Percentiles rank a stretch among this genome's conserved stretches.
phyloP scores from a whole-genome alignment of 169 alveolate genomes.

The Eimeria brunetti region DNA sequence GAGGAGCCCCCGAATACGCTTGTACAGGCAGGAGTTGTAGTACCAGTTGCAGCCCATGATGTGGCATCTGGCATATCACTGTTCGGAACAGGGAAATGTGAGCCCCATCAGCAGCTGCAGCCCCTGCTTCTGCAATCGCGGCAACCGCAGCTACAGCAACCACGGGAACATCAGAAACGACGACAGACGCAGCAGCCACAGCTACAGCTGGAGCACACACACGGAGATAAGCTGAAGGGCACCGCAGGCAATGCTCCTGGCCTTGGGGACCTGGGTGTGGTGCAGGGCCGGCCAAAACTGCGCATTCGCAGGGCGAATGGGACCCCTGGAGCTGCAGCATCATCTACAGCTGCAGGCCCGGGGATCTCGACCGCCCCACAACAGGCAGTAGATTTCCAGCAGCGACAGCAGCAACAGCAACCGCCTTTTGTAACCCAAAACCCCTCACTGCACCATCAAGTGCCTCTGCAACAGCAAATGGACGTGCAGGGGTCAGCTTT shows the following conservation, averaged over 20 bases:
- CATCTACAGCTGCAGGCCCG: neutral
- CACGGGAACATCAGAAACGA: conserved; percentile 10
- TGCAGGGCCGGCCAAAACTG: conserved; percentile 39
- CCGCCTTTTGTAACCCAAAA: neutral
- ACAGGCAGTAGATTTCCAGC: neutral
- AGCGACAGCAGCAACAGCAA: conserved; percentile 24
- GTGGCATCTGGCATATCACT: neutral
- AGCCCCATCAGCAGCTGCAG: conserved; percentile 39
- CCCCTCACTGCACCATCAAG: neutral
- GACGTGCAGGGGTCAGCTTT: conserved; percentile 46
- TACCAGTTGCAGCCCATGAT: conserved; percentile 23
- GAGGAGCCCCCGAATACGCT: neutral
- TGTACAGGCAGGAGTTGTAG: neutral
- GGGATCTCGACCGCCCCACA: conserved; percentile 10
- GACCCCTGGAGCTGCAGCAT: conserved; percentile 8
- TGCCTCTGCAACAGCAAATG: conserved; percentile 44
- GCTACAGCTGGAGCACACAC: neutral
- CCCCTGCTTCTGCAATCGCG: neutral
- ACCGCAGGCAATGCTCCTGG: neutral
- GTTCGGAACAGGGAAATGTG: neutral
- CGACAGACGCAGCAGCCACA: conserved; percentile 26
- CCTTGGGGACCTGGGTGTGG: conserved; percentile 13
- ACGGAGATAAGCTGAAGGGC: neutral
- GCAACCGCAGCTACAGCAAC: neutral
- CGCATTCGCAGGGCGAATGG: conserved; percentile 59